phyloP scores from a whole-genome alignment of 345 rosid species.

The Brassica incana region DNA sequence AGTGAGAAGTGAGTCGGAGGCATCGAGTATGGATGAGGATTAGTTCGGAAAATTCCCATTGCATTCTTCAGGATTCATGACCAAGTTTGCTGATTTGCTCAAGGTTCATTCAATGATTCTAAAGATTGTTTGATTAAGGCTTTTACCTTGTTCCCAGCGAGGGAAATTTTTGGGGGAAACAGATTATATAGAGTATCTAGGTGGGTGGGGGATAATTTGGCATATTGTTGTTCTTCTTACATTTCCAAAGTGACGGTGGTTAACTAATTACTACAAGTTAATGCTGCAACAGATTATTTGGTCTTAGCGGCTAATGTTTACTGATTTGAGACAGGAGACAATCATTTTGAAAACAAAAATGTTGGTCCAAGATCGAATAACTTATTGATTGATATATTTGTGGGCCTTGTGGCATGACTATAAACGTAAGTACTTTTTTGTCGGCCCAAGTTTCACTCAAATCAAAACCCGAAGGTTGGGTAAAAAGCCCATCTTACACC shows the following conservation, averaged over 20 bases:
- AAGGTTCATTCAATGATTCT: constrained; percentile 22
- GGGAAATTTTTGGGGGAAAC: constrained; percentile 8
- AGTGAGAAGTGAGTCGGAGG: constrained; percentile 45
- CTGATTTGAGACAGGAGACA: not conserved
- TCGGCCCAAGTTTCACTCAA: too few relatives aligned
- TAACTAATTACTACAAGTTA: not conserved
- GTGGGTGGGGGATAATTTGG: not conserved
- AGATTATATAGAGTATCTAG: constrained; percentile 5
- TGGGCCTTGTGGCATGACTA: too few relatives aligned
- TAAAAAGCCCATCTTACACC: too few relatives aligned
- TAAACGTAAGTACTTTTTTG: too few relatives aligned
- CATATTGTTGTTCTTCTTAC: not conserved
- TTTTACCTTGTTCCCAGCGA: not conserved
- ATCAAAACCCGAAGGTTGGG: too few relatives aligned
- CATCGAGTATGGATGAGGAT: constrained; percentile 8
- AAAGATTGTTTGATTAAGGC: not conserved
- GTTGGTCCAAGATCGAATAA: not conserved
- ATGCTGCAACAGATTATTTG: not conserved
- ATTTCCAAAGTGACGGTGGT: not conserved
- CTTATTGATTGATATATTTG: too few relatives aligned
- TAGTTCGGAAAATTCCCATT: not conserved
- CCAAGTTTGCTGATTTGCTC: constrained; percentile 16
- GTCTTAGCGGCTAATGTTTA: not conserved
- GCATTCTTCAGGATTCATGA: not conserved
- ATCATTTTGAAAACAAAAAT: not conserved